Evolutionary conservation across 495 filamentous ascomycete species (phyloP).

Genomic region (Talaromyces liani): DNA sequence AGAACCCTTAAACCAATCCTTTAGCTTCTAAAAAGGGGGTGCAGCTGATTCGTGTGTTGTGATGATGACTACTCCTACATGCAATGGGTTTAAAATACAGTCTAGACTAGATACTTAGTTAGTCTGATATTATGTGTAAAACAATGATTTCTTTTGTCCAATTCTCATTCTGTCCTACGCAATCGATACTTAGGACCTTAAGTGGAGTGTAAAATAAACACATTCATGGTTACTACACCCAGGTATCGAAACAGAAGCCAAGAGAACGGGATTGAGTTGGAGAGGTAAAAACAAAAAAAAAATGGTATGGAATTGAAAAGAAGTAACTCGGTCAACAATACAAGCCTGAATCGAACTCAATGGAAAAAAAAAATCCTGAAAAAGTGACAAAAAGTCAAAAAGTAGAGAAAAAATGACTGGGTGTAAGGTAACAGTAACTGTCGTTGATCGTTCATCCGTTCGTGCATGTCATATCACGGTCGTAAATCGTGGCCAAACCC

Average conservation of each 20-base stretch:
- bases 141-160: background rate
- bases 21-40: background rate
- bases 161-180: no score
- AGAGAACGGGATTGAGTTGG: no score
- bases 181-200: no score
- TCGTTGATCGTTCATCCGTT: background rate
- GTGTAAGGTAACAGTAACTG: background rate
- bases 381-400: background rate
- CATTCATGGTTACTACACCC: no score
- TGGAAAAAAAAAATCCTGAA: background rate
- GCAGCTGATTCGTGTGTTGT: background rate
- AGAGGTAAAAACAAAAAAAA: no score
- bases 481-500: background rate
- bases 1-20: conserved; percentile 50
- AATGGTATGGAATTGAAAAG: no score
- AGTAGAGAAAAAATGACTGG: background rate
- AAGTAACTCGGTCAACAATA: background rate
- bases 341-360: background rate
- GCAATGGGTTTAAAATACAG: background rate
- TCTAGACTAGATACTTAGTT: background rate
- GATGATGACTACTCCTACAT: background rate
- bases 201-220: no score
- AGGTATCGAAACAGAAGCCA: no score
- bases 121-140: conserved; percentile 2
- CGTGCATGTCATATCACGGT: background rate